Base-by-base conservation (phyloP, 23 red algal genomes). In the Gracilaria gracilis region DNA sequence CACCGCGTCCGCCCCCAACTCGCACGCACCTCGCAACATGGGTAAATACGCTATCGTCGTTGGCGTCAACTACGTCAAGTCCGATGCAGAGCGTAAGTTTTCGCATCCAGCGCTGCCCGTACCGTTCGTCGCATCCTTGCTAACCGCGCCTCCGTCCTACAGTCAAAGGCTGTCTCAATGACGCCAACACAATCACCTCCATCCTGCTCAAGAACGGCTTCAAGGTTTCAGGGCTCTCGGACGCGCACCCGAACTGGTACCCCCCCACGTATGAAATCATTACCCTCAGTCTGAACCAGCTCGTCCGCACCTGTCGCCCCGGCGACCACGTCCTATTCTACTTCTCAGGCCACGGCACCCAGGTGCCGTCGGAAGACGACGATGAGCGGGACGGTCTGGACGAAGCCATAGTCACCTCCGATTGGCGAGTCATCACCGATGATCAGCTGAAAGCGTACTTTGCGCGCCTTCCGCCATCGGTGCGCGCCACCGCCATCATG, bases 321-420 rank as follows among this genome's bases (percentile, higher is more conserved):
- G 69, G 85, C 15, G 85, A 88, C 85, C 35, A 57, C 1, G 59
- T 88, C 13, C 38, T 88, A 8, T 71, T 78, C 35, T 76, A 88
- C 17, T 88, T 88, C 40, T 78, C 85, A 28, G 85, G 85, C 8
- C 85, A 78, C 25, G 85, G 85, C 85, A 75, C 58, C 14, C 85
- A 88, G 44, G 40, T 55, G 38, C n/a, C 27, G 44, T 40, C 38
- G 42, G 16, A 37, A 28, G 36, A 76, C 25, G 27, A 27, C 50
- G 4, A 65, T 15, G 85, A 88, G 51, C 23, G 35, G 38, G 85
- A 88, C 66, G 85, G 85, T 23, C 42, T 75, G 20, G 85, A 88
- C 62, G 85, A 88, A 38, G 46, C 65, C 51, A 88, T 88, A 11
- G 25, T 88, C 37, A 57, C 42, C 53, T 51, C 47, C 15, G 85